These are phyloP conservation scores for Lagerstroemia speciosa DNA, from an alignment of 345 rosid species.

Conservation along the genomic window DNA sequence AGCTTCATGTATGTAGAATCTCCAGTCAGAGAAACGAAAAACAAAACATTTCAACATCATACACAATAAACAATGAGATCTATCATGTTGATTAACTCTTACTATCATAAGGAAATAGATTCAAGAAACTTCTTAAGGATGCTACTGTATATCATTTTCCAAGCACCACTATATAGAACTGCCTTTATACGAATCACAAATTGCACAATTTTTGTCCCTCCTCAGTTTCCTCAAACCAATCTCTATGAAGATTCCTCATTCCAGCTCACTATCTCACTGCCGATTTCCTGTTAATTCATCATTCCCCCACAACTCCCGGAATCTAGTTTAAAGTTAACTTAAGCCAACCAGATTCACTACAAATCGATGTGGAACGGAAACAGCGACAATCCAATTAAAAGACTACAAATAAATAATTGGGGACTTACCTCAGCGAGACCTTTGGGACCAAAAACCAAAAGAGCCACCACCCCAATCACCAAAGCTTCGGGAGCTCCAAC, in stretches of 20 bases:
- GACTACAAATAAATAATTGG: neutral
- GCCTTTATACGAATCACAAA: neutral
- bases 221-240: neutral
- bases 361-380: neutral
- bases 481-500: constrained; percentile 99
- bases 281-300: neutral
- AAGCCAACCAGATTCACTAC: neutral
- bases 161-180: neutral
- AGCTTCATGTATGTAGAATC: no score
- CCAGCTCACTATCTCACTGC: neutral
- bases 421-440: constrained; percentile 90
- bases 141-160: neutral
- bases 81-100: no score
- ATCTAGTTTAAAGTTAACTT: neutral
- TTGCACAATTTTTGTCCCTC: neutral
- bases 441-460: constrained; percentile 97
- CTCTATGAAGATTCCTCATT: neutral
- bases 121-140: no score
- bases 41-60: neutral
- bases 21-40: no score
- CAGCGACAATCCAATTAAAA: neutral
- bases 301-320: neutral
- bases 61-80: neutral
- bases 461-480: constrained; percentile 96
- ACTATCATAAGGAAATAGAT: no score